Evolutionary conservation across 2,329 filamentous ascomycete species (phyloP).

Genomic region (Fusarium compactum): DNA sequence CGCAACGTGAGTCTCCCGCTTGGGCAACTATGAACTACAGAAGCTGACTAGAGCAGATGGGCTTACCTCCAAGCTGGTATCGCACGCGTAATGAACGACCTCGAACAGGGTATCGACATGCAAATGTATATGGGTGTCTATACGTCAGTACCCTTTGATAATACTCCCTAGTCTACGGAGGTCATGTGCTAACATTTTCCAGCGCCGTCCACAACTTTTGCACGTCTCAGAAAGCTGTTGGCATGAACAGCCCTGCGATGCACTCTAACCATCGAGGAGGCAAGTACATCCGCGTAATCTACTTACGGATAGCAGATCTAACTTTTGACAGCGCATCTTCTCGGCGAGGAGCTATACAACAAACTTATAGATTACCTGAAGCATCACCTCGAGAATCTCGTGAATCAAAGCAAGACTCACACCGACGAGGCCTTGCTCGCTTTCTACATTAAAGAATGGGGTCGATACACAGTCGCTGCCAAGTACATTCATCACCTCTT

Average conservation of each 20-base stretch:
- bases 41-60: constrained; percentile 72
- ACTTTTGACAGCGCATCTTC: constrained; percentile 77
- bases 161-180: background rate
- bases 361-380: constrained; percentile 89
- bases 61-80: constrained; percentile 88
- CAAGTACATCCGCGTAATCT: constrained; percentile 50
- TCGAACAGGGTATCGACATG: constrained; percentile 94
- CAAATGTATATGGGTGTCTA: constrained; percentile 98
- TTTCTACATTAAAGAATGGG: constrained; percentile 98
- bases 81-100: constrained; percentile 90
- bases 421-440: constrained; percentile 88
- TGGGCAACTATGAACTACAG: background rate
- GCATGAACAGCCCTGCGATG: constrained; percentile 61
- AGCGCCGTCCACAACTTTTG: constrained; percentile 98
- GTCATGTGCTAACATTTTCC: constrained; percentile 53
- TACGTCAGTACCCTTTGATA: constrained; percentile 68
- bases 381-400: constrained; percentile 78
- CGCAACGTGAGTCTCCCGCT: constrained; percentile 57
- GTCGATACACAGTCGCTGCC: constrained; percentile 91
- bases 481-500: constrained; percentile 99
- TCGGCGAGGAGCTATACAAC: constrained; percentile 96
- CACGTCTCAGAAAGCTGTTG: constrained; percentile 93
- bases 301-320: constrained; percentile 15
- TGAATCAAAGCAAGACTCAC: constrained; percentile 79
- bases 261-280: constrained; percentile 70